phyloP scores from a whole-genome alignment of 306 rosid genomes.

The Cyclanthera cordifolia region DNA sequence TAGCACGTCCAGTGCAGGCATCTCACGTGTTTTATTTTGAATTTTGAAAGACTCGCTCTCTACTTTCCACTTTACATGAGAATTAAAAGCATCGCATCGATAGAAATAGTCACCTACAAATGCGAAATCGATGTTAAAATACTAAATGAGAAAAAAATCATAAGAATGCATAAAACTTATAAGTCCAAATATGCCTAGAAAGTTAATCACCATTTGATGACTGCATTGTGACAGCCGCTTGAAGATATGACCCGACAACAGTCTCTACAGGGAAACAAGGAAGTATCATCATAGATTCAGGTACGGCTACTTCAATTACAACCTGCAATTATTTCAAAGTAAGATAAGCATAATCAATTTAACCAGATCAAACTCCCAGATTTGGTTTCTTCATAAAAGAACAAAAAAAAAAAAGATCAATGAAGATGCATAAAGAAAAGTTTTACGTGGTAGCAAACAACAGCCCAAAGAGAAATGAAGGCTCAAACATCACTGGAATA shows the following conservation, averaged over 20 bases:
- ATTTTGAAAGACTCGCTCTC: constrained; percentile 65
- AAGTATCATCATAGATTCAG: constrained; percentile 71
- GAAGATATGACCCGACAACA: constrained; percentile 73
- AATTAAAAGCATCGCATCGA: constrained; percentile 65
- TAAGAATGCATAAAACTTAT: constrained; percentile 14
- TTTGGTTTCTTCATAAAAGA: not conserved
- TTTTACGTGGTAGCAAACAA: not conserved
- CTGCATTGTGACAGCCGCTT: constrained; percentile 84
- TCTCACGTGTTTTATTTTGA: constrained; percentile 50
- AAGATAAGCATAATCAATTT: not conserved
- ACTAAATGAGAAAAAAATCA: not conserved
- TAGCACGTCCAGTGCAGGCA: constrained; percentile 28
- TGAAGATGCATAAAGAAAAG: not conserved
- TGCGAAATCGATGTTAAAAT: constrained; percentile 18
- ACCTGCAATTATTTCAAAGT: constrained; percentile 32
- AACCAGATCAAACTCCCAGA: not conserved
- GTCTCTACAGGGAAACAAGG: constrained; percentile 73
- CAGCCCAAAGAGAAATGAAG: too few species aligned
- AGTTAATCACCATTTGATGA: constrained; percentile 54
- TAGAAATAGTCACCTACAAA: constrained; percentile 65
- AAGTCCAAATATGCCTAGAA: constrained; percentile 10
- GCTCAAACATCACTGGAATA: too few species aligned
- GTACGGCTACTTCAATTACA: constrained; percentile 64
- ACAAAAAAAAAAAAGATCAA: not conserved
- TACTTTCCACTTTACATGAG: constrained; percentile 70